These are phyloP conservation scores for Chalciporus chontae DNA, from an alignment of 768 basidiomycete species.

Conservation along the genomic window DNA sequence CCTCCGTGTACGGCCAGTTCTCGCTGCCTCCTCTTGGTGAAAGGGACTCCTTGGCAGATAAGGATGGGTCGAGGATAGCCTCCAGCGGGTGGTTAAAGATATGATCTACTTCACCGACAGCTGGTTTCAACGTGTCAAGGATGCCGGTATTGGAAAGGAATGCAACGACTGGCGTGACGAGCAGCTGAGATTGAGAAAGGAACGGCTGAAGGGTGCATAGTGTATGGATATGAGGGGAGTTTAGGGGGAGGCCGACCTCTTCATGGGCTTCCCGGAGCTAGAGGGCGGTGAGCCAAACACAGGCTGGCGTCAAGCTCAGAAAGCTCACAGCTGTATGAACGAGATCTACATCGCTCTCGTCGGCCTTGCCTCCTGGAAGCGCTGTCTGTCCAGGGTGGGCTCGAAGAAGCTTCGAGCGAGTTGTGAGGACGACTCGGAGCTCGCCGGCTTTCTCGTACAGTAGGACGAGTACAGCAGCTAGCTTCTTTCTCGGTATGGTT, in stretches of 20 bases:
- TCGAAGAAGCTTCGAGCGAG: conserved; percentile 71
- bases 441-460: conserved; percentile 68
- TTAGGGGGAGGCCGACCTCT: conserved; percentile 70
- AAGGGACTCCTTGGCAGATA: conserved; percentile 42
- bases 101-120: conserved; percentile 64
- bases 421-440: conserved; percentile 79
- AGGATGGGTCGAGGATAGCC: conserved; percentile 61
- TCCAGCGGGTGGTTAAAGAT: conserved; percentile 82
- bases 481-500: conserved; percentile 38
- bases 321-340: conserved; percentile 75
- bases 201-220: conserved; percentile 64
- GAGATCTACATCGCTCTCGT: conserved; percentile 59
- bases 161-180: conserved; percentile 80
- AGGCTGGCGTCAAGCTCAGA: conserved; percentile 26
- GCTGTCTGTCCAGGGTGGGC: conserved; percentile 82
- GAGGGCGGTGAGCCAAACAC: background rate
- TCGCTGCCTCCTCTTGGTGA: conserved; percentile 56
- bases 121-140: conserved; percentile 50
- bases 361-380: conserved; percentile 77
- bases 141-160: conserved; percentile 53
- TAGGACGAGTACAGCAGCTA: conserved; percentile 77
- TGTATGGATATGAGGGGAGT: conserved; percentile 53
- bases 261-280: conserved; percentile 84
- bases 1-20: conserved; percentile 78
- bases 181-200: conserved; percentile 59